Conservation (phyloP, 148 eudicot genomes). For the Rhododendron griersonianum region DNA sequence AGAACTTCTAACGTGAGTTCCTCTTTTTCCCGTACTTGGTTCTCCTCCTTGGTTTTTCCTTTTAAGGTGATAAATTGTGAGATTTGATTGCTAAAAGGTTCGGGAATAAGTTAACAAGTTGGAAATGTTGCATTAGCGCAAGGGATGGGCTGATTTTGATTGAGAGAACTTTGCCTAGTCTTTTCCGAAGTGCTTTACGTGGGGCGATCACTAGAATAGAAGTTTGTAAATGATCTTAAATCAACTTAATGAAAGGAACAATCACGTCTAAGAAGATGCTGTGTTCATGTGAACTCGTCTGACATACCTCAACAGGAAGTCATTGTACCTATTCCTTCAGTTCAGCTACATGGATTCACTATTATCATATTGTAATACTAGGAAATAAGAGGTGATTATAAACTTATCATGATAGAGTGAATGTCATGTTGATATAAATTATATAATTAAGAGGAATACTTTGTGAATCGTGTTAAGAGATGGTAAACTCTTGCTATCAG, state of each 20-base stretch:
- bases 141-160: neutral
- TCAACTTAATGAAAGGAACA: neutral
- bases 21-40: neutral
- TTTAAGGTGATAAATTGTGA: neutral
- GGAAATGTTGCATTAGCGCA: neutral
- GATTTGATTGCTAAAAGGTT: neutral
- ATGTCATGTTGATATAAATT: neutral
- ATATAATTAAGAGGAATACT: neutral
- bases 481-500: neutral
- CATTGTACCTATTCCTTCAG: neutral
- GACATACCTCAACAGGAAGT: neutral
- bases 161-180: neutral
- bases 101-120: neutral
- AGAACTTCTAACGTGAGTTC: neutral
- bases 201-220: neutral
- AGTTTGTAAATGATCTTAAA: neutral
- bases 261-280: neutral
- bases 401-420: neutral
- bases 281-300: neutral
- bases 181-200: neutral
- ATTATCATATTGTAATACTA: neutral
- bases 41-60: neutral
- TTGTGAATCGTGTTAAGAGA: neutral
- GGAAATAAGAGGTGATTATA: neutral
- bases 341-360: neutral